Evolutionary conservation across 2,329 filamentous ascomycete genomes (phyloP).

Genomic region (Zelopaecilomyces penicillatus): DNA sequence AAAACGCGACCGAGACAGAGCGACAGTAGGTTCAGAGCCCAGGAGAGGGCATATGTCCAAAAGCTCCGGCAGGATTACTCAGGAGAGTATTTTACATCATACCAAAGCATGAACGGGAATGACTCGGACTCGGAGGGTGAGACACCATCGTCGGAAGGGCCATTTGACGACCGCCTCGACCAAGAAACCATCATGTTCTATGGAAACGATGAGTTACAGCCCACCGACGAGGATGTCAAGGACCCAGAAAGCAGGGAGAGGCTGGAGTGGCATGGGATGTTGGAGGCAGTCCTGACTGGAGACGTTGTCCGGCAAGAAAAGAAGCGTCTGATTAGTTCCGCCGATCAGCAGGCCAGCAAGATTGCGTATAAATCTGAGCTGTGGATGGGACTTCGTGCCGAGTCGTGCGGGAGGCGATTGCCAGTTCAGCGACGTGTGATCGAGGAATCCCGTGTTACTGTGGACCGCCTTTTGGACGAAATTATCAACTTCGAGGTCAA

Average conservation of each 20-base stretch:
- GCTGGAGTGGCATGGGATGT: slow-evolving; percentile 96
- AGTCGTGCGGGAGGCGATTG: slow-evolving; percentile 73
- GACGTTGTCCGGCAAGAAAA: slow-evolving; percentile 98
- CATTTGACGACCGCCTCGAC: slow-evolving; percentile 80
- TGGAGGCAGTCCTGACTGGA: slow-evolving; percentile 88
- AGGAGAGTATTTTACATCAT: slow-evolving; percentile 63
- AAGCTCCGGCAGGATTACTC: slow-evolving; percentile 68
- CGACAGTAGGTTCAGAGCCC: slow-evolving; percentile 40
- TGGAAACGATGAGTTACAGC: slow-evolving; percentile 79
- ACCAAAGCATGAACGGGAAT: slow-evolving; percentile 51
- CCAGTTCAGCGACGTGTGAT: slow-evolving; percentile 80
- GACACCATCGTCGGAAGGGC: slow-evolving; percentile 75
- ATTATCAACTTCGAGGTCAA: slow-evolving; percentile 93
- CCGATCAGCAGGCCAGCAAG: slow-evolving; percentile 48
- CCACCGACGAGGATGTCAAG: slow-evolving; percentile 80
- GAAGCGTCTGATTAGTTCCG: slow-evolving; percentile 79
- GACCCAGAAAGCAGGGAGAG: slow-evolving; percentile 83
- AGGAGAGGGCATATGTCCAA: slow-evolving; percentile 93
- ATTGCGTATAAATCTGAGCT: slow-evolving; percentile 69
- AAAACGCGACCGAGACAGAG: slow-evolving; percentile 41
- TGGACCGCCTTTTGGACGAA: slow-evolving; percentile 72
- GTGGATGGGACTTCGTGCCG: slow-evolving; percentile 82
- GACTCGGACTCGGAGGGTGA: slow-evolving; percentile 88
- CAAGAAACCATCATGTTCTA: slow-evolving; percentile 91
- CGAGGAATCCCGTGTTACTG: slow-evolving; percentile 68